These are phyloP conservation scores for Helicostylum pulchrum DNA, from an alignment of 192 early-diverging fungal species.

Conservation along the genomic window DNA sequence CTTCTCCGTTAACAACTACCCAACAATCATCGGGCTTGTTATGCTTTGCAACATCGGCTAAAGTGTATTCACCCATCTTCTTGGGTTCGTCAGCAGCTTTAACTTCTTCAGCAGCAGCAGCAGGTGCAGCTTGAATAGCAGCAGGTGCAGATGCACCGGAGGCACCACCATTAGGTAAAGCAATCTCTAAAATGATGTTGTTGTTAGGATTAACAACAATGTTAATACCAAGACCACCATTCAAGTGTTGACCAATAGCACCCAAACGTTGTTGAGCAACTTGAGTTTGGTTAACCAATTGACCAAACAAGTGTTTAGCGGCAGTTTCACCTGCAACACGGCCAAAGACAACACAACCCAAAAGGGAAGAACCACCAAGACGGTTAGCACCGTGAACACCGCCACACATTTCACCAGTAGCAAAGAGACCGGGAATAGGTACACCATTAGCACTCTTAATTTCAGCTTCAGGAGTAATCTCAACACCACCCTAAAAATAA, in stretches of 20 bases:
- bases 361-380: slow-evolving; percentile 88
- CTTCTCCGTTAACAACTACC: slow-evolving; percentile 82
- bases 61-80: slow-evolving; percentile 51
- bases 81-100: slow-evolving; percentile 34
- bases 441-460: slow-evolving; percentile 53
- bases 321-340: slow-evolving; percentile 84
- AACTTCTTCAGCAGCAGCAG: slow-evolving; percentile 38
- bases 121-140: slow-evolving; percentile 19
- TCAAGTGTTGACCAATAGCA: slow-evolving; percentile 62
- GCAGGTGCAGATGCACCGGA: no score
- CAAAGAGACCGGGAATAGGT: slow-evolving; percentile 80
- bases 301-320: slow-evolving; percentile 49
- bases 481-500: slow-evolving; percentile 69
- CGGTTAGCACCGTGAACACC: slow-evolving; percentile 97
- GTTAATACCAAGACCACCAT: slow-evolving; percentile 61
- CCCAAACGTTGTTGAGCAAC: slow-evolving; percentile 60
- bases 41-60: slow-evolving; percentile 83
- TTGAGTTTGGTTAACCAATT: slow-evolving; percentile 43
- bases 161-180: slow-evolving; percentile 41
- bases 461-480: slow-evolving; percentile 68
- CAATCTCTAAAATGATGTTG: slow-evolving; percentile 52
- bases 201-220: slow-evolving; percentile 51
- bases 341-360: slow-evolving; percentile 95
- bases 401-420: slow-evolving; percentile 91
- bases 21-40: slow-evolving; percentile 79